Evolutionary conservation across 495 filamentous ascomycete species (phyloP).

Genomic region (Tuber brumale): DNA sequence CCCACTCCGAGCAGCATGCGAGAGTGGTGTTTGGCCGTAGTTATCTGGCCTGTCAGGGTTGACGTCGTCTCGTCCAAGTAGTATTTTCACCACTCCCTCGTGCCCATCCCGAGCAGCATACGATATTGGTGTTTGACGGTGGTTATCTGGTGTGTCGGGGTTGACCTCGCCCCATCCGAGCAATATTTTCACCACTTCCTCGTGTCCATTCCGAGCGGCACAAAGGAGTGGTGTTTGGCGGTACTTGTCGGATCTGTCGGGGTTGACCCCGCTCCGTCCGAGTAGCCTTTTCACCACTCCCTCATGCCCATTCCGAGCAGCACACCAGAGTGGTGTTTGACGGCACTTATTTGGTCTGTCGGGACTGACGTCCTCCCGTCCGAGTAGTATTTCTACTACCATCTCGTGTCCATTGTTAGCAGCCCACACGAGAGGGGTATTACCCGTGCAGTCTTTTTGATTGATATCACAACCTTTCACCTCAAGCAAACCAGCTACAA

Average conservation of each 20-base stretch:
- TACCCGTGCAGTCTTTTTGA: background rate
- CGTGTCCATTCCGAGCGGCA: background rate
- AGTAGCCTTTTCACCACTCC: background rate
- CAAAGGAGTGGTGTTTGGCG: background rate
- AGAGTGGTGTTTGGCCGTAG: no score
- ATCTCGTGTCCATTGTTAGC: background rate
- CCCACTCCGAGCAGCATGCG: no score
- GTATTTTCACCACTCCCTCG: background rate
- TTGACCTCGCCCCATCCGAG: background rate
- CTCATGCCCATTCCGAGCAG: background rate
- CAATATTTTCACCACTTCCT: background rate
- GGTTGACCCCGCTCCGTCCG: background rate
- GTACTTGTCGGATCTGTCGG: background rate
- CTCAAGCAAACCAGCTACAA: background rate
- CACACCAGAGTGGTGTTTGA: background rate
- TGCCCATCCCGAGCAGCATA: background rate
- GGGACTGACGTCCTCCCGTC: background rate
- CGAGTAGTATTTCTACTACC: background rate
- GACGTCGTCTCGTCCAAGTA: background rate
- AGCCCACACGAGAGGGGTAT: background rate
- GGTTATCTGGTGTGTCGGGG: background rate
- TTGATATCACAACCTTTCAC: background rate
- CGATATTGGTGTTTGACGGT: background rate
- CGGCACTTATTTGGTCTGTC: background rate
- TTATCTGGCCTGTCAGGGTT: no score